Conservation (phyloP, 2,329 filamentous ascomycete species). For the Mycosphaerella sp. region DNA sequence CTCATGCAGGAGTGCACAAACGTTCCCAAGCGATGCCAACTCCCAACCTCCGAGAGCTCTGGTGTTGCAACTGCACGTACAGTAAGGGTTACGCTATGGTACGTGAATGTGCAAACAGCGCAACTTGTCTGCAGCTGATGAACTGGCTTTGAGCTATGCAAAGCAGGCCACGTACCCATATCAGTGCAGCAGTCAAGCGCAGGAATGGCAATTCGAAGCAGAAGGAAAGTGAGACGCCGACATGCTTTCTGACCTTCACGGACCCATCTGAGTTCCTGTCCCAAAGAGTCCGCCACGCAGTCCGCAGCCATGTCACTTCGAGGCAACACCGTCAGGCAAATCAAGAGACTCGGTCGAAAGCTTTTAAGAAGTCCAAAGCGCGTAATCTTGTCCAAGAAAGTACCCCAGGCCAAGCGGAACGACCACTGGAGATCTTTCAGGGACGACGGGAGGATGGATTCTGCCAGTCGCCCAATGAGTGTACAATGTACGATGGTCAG, state of each 20-base stretch:
- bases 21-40: not conserved
- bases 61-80: not conserved
- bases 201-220: not conserved
- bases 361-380: not conserved
- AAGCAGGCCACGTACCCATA: not conserved
- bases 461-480: not conserved
- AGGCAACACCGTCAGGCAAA: not conserved
- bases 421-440: not conserved
- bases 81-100: not conserved
- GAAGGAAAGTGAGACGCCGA: not conserved
- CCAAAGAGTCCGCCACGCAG: not conserved
- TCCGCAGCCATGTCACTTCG: slow-evolving; percentile 7
- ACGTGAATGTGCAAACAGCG: not conserved
- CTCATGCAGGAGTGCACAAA: not conserved
- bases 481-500: not conserved
- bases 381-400: not conserved
- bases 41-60: not conserved
- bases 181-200: not conserved
- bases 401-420: not conserved
- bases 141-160: not conserved
- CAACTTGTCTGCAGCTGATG: not conserved
- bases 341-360: not conserved
- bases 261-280: not conserved
- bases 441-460: not conserved
- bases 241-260: not conserved